Evolutionary conservation across 768 basidiomycete species (phyloP), one percentile per base, ranked within the genome.

Genomic region (Kwoniella newhampshirensis): DNA sequence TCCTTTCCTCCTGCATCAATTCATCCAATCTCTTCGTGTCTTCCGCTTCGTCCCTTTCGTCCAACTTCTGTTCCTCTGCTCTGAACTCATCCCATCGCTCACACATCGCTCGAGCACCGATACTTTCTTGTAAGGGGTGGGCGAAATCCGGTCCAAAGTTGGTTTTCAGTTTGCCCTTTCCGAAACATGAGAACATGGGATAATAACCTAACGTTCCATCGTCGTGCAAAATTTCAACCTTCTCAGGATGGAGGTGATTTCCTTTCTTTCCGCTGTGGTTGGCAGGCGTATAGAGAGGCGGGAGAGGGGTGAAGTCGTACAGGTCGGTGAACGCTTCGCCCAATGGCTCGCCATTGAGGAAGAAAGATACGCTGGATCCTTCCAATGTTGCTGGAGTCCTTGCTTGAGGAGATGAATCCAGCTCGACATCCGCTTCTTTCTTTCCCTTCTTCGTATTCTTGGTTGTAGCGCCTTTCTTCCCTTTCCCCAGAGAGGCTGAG

Each of bases 121-220:
- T 36, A n/a, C n/a, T n/a, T 9, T 39, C 4, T n/a, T 47, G 54
- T 4, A 67, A 67, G 37, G 65, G 54, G 53, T 46, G 58, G 63
- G 36, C 60, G 77, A 66, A 98, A 59, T 86, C 75, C 0, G 96
- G 96, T 0, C 96, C 96, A 17, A 92, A 84, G 71, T 99, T 97
- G 55, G 94, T 81, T 44, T 76, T 81, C 12, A 92, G 87, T 57
- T 84, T 83, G 0, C 90, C 94, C 58, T 87, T 86, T 68, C 92
- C 93, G 80, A 91, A 99, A 35, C 94, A 80, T 3, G 91, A 94
- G 62, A 96, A 84, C 79, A 97, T 86, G 0, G 94, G 91, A 74
- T 91, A 98, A 77, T 99, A 99, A 0, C 96, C 96, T 5, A 96
- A 79, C 18, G 87, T 86, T 18, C 94, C 96, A 74, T 99, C 96